Evolutionary conservation across 2,329 filamentous ascomycete genomes (phyloP), one percentile per base, ranked within the genome.

Genomic region (Claviceps sorghi): DNA sequence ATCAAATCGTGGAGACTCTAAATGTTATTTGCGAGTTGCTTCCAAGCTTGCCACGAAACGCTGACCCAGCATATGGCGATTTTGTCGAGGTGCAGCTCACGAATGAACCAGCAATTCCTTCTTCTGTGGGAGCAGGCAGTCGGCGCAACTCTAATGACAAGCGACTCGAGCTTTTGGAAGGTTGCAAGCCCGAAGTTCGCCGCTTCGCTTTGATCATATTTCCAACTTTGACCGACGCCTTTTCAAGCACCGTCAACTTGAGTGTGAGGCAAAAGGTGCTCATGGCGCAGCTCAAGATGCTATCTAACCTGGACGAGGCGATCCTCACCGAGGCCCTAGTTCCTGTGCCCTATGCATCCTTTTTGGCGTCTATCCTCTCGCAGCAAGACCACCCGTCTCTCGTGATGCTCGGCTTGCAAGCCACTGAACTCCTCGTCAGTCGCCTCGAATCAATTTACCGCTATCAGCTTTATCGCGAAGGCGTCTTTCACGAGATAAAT

Each of bases 1-100:
- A 98, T 59, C 93, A 98, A 68, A 87, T 98, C 19, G 93, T 91
- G 59, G 93, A 98, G 72, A 96, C 94, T 1, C 77, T 98, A 57
- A 97, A 97, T 64, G 89, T 98, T 57, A 89, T 98, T 57, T 96
- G 93, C 71, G 93, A 98, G 69, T 74, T 98, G 32, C 76, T 98
- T 38, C 90, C 91, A 1, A 83, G 80, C 49, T 73, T 91, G 17
- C 82, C 84, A 13, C 76, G 74, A 51, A 72, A 73, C 34, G 71
- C 72, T 13, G 70, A 76, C 51, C 69, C 72, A 2, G 58, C 62
- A 1, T 66, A 64, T 49, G 65, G 62, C 34, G 75, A 76, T 38
- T 68, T 74, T 34, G 66, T 72, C n/a, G 70, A 75, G 50, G 63
- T 72, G 47, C 63, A 64, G 53, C 56, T 59, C 46, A 59, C 66